Evolutionary conservation across 257 asterid species (phyloP), one percentile per base, ranked within the genome.

Genomic region (Paulownia fortunei): DNA sequence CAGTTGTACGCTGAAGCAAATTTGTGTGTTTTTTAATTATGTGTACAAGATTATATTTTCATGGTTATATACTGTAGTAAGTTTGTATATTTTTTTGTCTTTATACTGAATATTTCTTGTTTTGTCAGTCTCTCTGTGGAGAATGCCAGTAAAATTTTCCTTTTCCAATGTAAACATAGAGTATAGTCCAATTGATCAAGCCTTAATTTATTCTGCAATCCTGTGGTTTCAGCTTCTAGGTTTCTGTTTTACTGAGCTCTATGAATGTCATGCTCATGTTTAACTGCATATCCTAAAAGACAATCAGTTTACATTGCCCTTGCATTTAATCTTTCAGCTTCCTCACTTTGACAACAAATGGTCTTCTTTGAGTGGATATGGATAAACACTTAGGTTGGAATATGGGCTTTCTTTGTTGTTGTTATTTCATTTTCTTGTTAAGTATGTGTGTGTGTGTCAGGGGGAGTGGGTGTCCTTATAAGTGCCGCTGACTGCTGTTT

Each of bases 361-460:
- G 52, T 44, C 32, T 13, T 37, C 54, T 23, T 4, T 24, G n/a
- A 23, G 32, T 13, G 2, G 3, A 13, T 24, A 11, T 26, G 41
- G 16, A 44, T 52, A n/a, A 52, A n/a, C 5, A 52, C 59, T 68
- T 44, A 15, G 73, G 42, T 44, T 73, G 47, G 3, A 73, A 73
- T 41, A 10, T 42, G 41, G 6, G 46, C 32, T 27, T 58, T 18
- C 18, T 70, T 32, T n/a, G 5, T 6, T 41, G 72, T 18, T 24
- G 59, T 37, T 63, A 24, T 52, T 75, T 49, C 49, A 59, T 59
- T 51, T 59, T 62, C 44, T 62, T 61, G 59, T 70, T 1, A 72
- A 34, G 8, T 21, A 21, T n/a, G 52, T 60, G 15, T 46, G 30
- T 15, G 24, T 10, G 51, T 34, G 8, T n/a, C 8, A 1, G 3